Conservation (phyloP, 768 basidiomycete genomes). For the Phylloporus arenicola region DNA sequence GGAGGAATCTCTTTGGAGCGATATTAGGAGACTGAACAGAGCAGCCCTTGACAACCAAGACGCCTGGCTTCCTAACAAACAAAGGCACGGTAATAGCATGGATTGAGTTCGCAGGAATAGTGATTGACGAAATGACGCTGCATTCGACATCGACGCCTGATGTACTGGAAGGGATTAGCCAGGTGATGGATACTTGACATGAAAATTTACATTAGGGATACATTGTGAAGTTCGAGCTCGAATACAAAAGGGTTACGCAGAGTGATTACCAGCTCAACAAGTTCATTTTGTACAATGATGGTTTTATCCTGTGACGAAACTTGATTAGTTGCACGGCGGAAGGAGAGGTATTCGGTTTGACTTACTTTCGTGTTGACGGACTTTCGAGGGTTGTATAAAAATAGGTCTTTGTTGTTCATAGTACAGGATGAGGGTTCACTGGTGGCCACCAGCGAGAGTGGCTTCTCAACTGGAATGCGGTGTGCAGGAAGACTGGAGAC, state of each 20-base stretch:
- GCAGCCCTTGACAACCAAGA: constrained; percentile 72
- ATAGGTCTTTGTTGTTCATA: constrained; percentile 60
- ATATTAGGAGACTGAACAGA: constrained; percentile 73
- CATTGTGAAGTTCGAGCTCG: constrained; percentile 78
- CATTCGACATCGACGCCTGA: constrained; percentile 74
- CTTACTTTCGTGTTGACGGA: constrained; percentile 53
- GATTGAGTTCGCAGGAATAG: constrained; percentile 69
- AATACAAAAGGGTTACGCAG: constrained; percentile 92
- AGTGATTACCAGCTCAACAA: constrained; percentile 73
- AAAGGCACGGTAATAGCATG: constrained; percentile 71
- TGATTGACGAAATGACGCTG: constrained; percentile 48
- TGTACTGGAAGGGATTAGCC: constrained; percentile 48
- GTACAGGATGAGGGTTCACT: constrained; percentile 35
- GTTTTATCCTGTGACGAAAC: constrained; percentile 42
- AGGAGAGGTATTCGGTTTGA: neutral
- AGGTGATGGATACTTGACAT: neutral
- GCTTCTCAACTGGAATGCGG: constrained; percentile 71
- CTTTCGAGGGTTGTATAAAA: constrained; percentile 88
- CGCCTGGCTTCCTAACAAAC: constrained; percentile 58
- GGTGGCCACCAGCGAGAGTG: constrained; percentile 47
- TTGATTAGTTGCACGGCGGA: constrained; percentile 2
- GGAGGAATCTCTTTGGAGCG: constrained; percentile 59
- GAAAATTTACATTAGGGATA: constrained; percentile 66
- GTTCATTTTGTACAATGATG: constrained; percentile 77
- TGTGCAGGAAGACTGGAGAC: constrained; percentile 58